phyloP scores from a whole-genome alignment of 345 rosid genomes.

The Erysimum cheiranthoides region DNA sequence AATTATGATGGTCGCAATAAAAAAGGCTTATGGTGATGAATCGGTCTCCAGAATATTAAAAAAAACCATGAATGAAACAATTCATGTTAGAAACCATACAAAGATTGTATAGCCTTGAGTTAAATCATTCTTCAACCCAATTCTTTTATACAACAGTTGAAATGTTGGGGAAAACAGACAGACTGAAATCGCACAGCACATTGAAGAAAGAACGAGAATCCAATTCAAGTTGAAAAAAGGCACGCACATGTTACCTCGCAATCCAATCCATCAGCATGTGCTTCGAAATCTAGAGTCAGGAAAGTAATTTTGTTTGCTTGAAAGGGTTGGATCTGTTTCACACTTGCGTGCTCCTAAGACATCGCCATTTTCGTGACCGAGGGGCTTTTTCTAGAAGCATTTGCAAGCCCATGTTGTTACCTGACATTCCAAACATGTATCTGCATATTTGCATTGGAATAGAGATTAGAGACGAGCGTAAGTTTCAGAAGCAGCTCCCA shows the following conservation, averaged over 20 bases:
- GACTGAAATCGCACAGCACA: not conserved
- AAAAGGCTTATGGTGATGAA: not conserved
- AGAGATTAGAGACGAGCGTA: not conserved
- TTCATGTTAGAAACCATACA: constrained; percentile 9
- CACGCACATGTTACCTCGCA: constrained; percentile 7
- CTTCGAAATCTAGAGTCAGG: constrained; percentile 1
- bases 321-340: constrained; percentile 41
- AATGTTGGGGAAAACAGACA: constrained; percentile 18
- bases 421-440: constrained; percentile 68
- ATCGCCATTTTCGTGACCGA: constrained; percentile 72
- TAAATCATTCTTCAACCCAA: constrained; percentile 31
- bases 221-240: constrained; percentile 16
- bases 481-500: not conserved
- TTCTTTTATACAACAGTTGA: constrained; percentile 30
- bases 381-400: constrained; percentile 84
- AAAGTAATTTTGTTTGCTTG: constrained; percentile 30
- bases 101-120: constrained; percentile 26
- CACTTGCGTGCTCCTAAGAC: constrained; percentile 76
- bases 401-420: constrained; percentile 74
- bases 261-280: constrained; percentile 20
- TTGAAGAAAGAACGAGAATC: not conserved
- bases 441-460: constrained; percentile 48
- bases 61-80: constrained; percentile 17
- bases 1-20: not conserved
- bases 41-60: constrained; percentile 22